A percentile compares a stretch with the other conserved stretches of the same genome.
Evolutionary conservation across 2,329 filamentous ascomycete species (phyloP).

Genomic region (Fragosphaeria purpurea): DNA sequence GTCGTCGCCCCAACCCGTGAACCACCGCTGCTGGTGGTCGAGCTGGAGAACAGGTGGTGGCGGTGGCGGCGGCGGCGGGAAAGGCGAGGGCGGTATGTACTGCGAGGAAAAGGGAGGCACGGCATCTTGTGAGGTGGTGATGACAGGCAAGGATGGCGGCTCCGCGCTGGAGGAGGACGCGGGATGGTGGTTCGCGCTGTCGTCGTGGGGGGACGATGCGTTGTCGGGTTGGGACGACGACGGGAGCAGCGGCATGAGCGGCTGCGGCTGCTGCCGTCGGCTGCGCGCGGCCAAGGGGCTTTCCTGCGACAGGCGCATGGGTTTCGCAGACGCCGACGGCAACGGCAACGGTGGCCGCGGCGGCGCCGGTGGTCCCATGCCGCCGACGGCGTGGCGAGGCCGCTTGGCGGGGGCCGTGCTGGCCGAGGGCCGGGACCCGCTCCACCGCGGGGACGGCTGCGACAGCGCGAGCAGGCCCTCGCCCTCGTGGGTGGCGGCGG

Average conservation of each 20-base stretch:
- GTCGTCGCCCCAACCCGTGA: constrained; percentile 87
- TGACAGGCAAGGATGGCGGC: too few relatives aligned
- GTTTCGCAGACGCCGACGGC: neutral
- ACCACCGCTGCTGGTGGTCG: constrained; percentile 87
- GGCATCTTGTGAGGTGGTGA: too few relatives aligned
- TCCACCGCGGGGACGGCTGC: constrained; percentile 1
- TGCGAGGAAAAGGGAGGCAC: neutral
- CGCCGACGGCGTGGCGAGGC: constrained; percentile 1
- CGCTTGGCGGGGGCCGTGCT: constrained; percentile 10
- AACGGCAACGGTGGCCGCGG: neutral
- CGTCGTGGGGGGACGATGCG: neutral
- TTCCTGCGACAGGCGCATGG: constrained; percentile 24
- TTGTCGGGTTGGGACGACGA: constrained; percentile 23
- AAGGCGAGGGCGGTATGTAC: neutral
- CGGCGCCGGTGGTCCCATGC: neutral
- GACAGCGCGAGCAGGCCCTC: constrained; percentile 12
- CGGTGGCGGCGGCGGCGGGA: constrained; percentile 11
- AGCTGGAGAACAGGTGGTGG: constrained; percentile 52
- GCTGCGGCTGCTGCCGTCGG: constrained; percentile 14
- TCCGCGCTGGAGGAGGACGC: constrained; percentile 24
- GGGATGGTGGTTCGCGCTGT: constrained; percentile 19
- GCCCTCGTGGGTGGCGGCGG: neutral
- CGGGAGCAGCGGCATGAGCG: constrained; percentile 17
- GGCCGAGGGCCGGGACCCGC: neutral
- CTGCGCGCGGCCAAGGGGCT: constrained; percentile 41